phyloP scores from a whole-genome alignment of 116 monocot species.

The Dioscorea cayenensis region DNA sequence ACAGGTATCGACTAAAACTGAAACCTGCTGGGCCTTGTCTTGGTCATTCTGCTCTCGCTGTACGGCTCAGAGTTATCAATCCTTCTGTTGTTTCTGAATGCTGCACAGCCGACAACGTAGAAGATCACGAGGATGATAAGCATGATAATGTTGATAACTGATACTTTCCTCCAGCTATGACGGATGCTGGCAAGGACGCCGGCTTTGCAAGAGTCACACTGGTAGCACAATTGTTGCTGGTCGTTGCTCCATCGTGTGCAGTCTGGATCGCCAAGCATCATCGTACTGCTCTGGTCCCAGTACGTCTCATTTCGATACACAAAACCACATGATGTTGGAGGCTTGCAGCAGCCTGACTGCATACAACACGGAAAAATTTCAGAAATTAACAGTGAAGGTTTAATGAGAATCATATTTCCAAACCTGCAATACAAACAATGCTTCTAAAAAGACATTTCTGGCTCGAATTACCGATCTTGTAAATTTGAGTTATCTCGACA shows the following conservation, averaged over 20 bases:
- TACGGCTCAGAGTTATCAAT: conserved; percentile 44
- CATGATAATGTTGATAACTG: conserved; percentile 47
- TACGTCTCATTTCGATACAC: conserved; percentile 41
- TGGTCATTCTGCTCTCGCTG: conserved; percentile 38
- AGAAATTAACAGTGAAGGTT: neutral
- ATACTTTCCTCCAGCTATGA: conserved; percentile 55
- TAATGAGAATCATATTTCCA: neutral
- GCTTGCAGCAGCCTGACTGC: conserved; percentile 72
- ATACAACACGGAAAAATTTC: neutral
- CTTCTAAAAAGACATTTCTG: too few species aligned
- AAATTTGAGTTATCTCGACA: too few species aligned
- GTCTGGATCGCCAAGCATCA: conserved; percentile 26
- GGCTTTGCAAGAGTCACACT: conserved; percentile 56
- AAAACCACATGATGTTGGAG: conserved; percentile 48
- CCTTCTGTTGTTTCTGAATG: conserved; percentile 39
- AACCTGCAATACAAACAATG: neutral
- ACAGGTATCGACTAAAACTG: conserved; percentile 24
- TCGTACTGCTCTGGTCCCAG: conserved; percentile 24
- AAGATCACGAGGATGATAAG: conserved; percentile 48
- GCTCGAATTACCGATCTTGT: too few species aligned
- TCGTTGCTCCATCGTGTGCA: conserved; percentile 60
- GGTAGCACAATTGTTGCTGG: conserved; percentile 43
- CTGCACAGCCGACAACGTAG: conserved; percentile 36
- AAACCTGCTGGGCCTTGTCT: conserved; percentile 40
- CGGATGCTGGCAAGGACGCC: conserved; percentile 41